These are phyloP conservation scores for Filosporella fistucella DNA, from an alignment of 495 filamentous ascomycete species.

Conservation along the genomic window DNA sequence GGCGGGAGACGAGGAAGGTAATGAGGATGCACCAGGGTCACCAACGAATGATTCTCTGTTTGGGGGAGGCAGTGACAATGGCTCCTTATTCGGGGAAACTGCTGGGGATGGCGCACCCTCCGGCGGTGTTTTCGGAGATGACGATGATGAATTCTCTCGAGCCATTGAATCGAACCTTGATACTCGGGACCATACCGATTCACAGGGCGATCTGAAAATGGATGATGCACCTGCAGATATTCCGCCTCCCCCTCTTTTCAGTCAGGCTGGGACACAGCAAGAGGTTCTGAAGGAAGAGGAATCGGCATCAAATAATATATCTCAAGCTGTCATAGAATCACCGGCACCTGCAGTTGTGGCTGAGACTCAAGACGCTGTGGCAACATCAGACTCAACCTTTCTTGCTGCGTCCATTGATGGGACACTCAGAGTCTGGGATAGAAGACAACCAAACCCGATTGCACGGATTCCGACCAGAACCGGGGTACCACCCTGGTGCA, in stretches of 20 bases:
- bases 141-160: conserved; percentile 82
- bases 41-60: conserved; percentile 73
- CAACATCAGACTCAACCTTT: conserved; percentile 66
- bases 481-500: conserved; percentile 91
- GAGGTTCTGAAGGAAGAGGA: conserved; percentile 34
- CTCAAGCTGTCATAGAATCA: conserved; percentile 35
- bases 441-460: conserved; percentile 69
- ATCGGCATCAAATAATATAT: conserved; percentile 44
- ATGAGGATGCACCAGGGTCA: conserved; percentile 48
- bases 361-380: conserved; percentile 27
- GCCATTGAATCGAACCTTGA: conserved; percentile 66
- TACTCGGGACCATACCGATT: conserved; percentile 33
- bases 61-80: conserved; percentile 51
- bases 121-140: conserved; percentile 64
- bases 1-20: conserved; percentile 21
- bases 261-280: not conserved
- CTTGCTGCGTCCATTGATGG: conserved; percentile 86
- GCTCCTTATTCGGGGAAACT: conserved; percentile 49
- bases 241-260: not conserved
- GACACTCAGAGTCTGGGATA: conserved; percentile 86
- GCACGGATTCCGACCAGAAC: conserved; percentile 67
- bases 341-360: conserved; percentile 26
- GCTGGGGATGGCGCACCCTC: conserved; percentile 52
- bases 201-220: conserved; percentile 37
- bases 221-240: conserved; percentile 4